Base-by-base conservation (phyloP, 192 early-diverging fungal genomes). In the Coemansia sp. region DNA sequence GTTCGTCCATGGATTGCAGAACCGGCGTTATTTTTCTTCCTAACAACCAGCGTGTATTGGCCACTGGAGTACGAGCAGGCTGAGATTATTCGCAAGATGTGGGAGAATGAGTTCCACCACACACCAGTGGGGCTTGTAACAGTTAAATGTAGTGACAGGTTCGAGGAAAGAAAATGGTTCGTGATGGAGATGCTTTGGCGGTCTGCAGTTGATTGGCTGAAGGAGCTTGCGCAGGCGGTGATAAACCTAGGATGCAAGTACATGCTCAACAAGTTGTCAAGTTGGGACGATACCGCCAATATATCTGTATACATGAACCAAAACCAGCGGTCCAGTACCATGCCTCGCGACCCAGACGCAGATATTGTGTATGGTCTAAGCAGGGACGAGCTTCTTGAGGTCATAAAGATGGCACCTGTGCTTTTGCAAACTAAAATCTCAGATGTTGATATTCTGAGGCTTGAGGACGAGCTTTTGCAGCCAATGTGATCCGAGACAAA, bases 1-100 rank as follows among this genome's bases (percentile, higher is more conserved):
- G 62, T 68, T 1, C 26, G 43, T 13, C 40, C 33, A n/a, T 42
- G 49, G 23, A 46, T 59, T 0, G 48, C 53, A 20, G 68, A 80
- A 35, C 55, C 65, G 0, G 56, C 64, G 51, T 55, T 80, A 20
- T 74, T 71, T 42, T 80, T 66, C 56, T 80, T 61, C 23, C 26
- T 80, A 13, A 68, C 65, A 30, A 71, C 77, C 2, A 73, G 68
- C 12, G 72, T 74, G 26, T 61, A 67, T 34, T 64, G 55, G 31
- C 66, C 71, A 31, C 51, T 80, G 16, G 53, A 61, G 12, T 18
- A 23, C 6, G 6, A 4, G 0, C 70, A 70, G 46, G 70, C 66
- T n/a, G 45, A 55, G 0, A 64, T 39, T 1, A 67, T 80, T 42
- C 29, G 21, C 35, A 26, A 15, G 33, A 68, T 80, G 43, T 80